Conservation (phyloP, 768 basidiomycete species). For the Tulasnella sp. region DNA sequence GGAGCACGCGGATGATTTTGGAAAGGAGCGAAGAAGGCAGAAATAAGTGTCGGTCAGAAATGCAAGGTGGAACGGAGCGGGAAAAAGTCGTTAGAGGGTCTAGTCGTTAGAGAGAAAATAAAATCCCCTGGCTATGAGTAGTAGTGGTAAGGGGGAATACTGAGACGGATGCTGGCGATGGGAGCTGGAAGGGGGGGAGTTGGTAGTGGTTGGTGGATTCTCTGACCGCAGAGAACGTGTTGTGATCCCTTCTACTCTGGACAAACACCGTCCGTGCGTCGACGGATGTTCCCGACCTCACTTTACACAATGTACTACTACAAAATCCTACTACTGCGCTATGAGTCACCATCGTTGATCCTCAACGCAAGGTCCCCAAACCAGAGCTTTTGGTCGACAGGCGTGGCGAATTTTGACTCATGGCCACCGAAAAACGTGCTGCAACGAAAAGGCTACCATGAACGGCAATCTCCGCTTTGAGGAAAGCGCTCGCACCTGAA, state of each 20-base stretch:
- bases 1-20: not conserved
- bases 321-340: not conserved
- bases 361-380: constrained; percentile 64
- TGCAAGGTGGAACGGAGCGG: not conserved
- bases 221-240: not conserved
- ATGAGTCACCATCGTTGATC: constrained; percentile 11
- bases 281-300: not conserved
- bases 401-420: constrained; percentile 60
- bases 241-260: not conserved
- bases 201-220: not conserved
- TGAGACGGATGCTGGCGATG: not conserved
- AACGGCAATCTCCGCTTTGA: constrained; percentile 9
- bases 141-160: not conserved
- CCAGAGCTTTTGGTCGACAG: constrained; percentile 70
- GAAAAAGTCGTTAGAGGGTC: not conserved
- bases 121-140: not conserved
- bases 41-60: constrained; percentile 9
- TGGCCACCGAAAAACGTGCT: constrained; percentile 82
- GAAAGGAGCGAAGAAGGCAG: not conserved
- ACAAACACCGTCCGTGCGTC: not conserved
- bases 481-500: constrained; percentile 57
- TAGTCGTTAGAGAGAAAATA: constrained; percentile 10
- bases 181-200: not conserved
- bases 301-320: not conserved
- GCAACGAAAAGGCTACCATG: constrained; percentile 9